A percentile compares a stretch with the other conserved stretches of the same genome.
Conservation (phyloP, 2,329 filamentous ascomycete genomes). For the Colletotrichum lupini region DNA sequence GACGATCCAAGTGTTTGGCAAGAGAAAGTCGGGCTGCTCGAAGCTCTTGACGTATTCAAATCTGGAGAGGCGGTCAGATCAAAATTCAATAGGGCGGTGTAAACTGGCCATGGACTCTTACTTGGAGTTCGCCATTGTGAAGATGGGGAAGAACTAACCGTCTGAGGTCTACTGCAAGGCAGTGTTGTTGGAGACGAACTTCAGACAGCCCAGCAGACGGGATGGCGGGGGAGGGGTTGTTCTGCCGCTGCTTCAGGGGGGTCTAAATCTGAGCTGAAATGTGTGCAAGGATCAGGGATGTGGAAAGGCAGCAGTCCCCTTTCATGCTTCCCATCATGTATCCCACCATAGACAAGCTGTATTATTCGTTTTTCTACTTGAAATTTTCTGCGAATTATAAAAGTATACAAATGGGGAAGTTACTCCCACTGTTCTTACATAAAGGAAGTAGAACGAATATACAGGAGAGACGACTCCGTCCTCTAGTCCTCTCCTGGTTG, state of each 20-base stretch:
- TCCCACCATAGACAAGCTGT: too few relatives aligned
- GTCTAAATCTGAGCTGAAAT: background rate
- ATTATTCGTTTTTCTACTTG: too few relatives aligned
- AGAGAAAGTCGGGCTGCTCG: slow-evolving; percentile 82
- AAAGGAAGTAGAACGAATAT: background rate
- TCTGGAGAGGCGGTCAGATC: slow-evolving; percentile 57
- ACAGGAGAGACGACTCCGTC: background rate
- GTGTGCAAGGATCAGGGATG: background rate
- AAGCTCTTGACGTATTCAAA: slow-evolving; percentile 95
- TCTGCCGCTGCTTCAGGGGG: background rate
- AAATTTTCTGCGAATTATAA: too few relatives aligned
- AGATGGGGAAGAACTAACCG: background rate
- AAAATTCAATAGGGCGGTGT: background rate
- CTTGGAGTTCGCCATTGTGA: slow-evolving; percentile 67
- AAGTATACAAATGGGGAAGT: too few relatives aligned
- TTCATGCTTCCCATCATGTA: background rate
- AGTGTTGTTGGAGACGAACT: background rate
- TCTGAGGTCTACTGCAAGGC: background rate
- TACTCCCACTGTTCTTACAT: too few relatives aligned
- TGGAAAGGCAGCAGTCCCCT: background rate
- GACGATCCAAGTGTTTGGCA: slow-evolving; percentile 96
- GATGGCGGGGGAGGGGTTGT: slow-evolving; percentile 37
- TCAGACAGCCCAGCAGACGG: slow-evolving; percentile 4
- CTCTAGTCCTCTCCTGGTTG: background rate
- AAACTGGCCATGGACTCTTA: slow-evolving; percentile 41